Base-by-base conservation (phyloP, 371 early-diverging fungal species). In the Rhizopus stolonifer region DNA sequence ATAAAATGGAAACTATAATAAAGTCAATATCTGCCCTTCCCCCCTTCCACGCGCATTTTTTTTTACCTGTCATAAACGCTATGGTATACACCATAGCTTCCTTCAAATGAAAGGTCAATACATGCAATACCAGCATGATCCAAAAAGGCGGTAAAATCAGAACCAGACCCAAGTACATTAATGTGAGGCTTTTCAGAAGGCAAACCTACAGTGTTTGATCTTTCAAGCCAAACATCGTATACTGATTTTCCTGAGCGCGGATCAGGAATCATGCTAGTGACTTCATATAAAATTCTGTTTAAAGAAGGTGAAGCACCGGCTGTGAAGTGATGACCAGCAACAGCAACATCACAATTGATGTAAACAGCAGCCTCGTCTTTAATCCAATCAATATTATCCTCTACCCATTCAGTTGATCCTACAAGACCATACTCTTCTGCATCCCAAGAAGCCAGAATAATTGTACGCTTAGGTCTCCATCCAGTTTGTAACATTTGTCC, bases 381-480 rank as follows among this genome's bases (percentile, higher is more conserved):
- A 8, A 86, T 65, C 77, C 77, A 74, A 23, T 67, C 67, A 23
- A 71, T 54, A 39, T 82, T 65, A 33, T 84, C 79, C 54, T 86
- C 86, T 0, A 83, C 86, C 80, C 81, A 86, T 59, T 86, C 86
- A 6, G 86, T 86, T 18, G 83, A 81, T 2, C 86, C 86, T 32
- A 83, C 56, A 13, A 74, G 48, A 14, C 85, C 82, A 64, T 84
- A 84, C 54, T 81, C 84, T 52, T 81, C 82, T 17, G 75, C 86
- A 65, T 86, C 86, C 86, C 86, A 86, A 24, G 81, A 80, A n/a
- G 81, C 83, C 23, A 86, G 53, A 7, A 82, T 53, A 15, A 86
- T 73, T 6, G 85, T 82, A 29, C 86, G 74, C 8, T 75, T 69
- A 3, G 86, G 86, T n/a, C 71, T 67, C 86, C 86, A 86, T 26